Base-by-base conservation (phyloP, 2,329 filamentous ascomycete genomes). In the Magnaporthiopsis rhizophila region DNA sequence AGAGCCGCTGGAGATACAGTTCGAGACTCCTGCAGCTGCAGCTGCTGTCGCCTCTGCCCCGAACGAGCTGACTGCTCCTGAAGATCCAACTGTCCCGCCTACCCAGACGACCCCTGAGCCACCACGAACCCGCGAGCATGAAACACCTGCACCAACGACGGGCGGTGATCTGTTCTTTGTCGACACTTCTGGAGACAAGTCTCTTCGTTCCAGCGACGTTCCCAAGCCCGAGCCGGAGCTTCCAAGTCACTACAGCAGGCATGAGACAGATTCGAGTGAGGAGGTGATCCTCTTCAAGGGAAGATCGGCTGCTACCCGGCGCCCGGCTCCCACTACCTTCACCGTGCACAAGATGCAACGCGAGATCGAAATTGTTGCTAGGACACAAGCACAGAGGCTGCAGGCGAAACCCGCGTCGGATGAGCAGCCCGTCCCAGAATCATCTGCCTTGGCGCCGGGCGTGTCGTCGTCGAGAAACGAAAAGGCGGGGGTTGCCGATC, bases 211-310 rank as follows among this genome's bases (percentile, higher is more conserved):
- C 32, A 64, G 0, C 21, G 57, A 58, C 26, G 24, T 9, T 57
- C 69, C 11, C 34, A 66, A 15, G 65, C 69, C 18, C 68, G 70
- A 18, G 68, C 60, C 12, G 18, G 8, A 58, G 57, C 24, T 30
- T 26, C 26, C 24, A 58, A 32, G 21, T 15, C 58, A 60, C 58
- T 11, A 32, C 6, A 13, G 30, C 58, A 34, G 34, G 12, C 6
- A 50, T n/a, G 63, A 63, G 15, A 82, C 81, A 0, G 81, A 86
- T 67, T 90, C 89, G 0, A 89, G 88, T 70, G 89, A 90, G 61
- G 91, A 97, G 68, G 78, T 91, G 6, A 86, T 92, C 60, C 70
- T 91, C 0, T 91, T 90, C 71, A 82, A 79, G 72, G 72, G 70
- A 65, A 68, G 70, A 73, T 66, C 53, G 26, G 56, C 21, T 4